phyloP scores from a whole-genome alignment of 768 basidiomycete genomes.

The Leccinum arenicola region DNA sequence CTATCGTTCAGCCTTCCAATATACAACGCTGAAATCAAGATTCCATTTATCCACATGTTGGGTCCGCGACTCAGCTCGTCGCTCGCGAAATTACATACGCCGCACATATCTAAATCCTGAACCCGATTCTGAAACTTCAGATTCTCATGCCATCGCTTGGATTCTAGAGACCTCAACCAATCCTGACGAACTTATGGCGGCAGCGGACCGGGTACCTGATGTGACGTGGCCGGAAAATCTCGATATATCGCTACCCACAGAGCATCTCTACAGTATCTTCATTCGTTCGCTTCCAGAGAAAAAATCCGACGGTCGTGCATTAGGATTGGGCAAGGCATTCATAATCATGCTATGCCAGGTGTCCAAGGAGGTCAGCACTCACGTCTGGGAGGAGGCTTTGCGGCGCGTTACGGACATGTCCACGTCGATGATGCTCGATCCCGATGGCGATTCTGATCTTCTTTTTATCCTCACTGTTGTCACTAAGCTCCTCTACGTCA shows the following conservation, averaged over 20 bases:
- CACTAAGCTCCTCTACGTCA: conserved; percentile 1
- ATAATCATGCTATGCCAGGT: conserved; percentile 1
- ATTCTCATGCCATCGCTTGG: conserved; percentile 15
- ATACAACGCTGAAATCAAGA: background rate
- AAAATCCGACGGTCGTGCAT: background rate
- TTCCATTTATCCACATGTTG: background rate
- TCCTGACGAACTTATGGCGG: conserved; percentile 11
- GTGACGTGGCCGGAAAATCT: conserved; percentile 13
- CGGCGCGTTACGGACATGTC: background rate
- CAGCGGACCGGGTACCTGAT: conserved; percentile 14
- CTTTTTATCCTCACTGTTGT: conserved; percentile 1
- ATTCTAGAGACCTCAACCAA: conserved; percentile 20
- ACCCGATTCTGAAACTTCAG: background rate
- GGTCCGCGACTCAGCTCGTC: background rate
- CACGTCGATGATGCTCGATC: background rate
- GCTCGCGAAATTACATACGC: background rate
- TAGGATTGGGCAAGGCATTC: conserved; percentile 6
- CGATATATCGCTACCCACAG: conserved; percentile 5
- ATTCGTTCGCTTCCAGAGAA: conserved; percentile 1
- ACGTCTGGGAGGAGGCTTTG: background rate
- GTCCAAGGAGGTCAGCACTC: background rate
- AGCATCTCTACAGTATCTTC: conserved; percentile 3
- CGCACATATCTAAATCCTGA: background rate
- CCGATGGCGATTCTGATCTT: conserved; percentile 1
- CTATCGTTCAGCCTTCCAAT: background rate